Base-by-base conservation (phyloP, 192 early-diverging fungal species). In the Coemansia sp. region DNA sequence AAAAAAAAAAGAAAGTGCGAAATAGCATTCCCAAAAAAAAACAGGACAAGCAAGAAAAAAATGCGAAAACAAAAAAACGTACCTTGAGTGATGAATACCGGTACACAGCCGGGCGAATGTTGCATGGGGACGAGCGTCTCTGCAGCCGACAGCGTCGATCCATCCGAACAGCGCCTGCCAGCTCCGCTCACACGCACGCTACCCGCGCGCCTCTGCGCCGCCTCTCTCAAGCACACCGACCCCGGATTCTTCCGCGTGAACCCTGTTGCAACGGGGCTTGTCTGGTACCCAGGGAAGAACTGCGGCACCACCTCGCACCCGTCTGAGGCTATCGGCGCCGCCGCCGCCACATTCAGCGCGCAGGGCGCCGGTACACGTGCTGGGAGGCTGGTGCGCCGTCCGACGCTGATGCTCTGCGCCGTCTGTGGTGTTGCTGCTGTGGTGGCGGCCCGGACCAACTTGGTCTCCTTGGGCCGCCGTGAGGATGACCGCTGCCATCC, bases 231-330 rank as follows among this genome's bases (percentile, higher is more conserved):
- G 57, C 23, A 69, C 42, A 33, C 60, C 57, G 43, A 66, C 66
- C 3, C 59, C 66, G 10, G 66, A 61, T 9, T 62, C 62, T 51
- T 67, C 66, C 39, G 64, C 51, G 33, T 12, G 18, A 1, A 24
- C 13, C 47, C 45, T 23, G 47, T 30, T 4, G 60, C 30, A 4
- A 44, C 12, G 19, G 43, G 44, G 37, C 44, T 62, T 43, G 55
- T 23, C 46, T 58, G 49, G 50, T 59, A 75, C 8, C 66, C 62
- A 5, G 66, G 72, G 44, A 68, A 68, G 46, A 75, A 75, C 62
- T 75, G 72, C 1, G 72, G 72, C 47, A 73, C 71, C 9, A 64
- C 56, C 42, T 73, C 71, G 51, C 69, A 62, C 19, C 53, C 56
- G 34, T 73, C 71, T 42, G 67, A 64, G 22, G 71, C 71, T 14